Evolutionary conservation across 192 early-diverging fungal species (phyloP).

Genomic region (Paraglomus brasilianum): DNA sequence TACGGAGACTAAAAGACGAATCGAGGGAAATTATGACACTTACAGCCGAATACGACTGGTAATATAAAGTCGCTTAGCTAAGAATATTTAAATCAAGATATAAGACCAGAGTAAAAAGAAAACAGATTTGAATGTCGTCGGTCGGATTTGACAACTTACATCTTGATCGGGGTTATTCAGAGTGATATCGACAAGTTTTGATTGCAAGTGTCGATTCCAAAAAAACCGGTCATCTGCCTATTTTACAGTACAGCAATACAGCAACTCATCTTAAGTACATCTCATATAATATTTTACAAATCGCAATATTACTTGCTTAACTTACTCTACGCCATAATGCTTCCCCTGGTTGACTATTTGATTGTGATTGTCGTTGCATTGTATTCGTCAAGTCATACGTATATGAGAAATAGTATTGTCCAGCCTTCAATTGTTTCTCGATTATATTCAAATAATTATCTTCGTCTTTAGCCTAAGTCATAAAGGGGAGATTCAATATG

Average conservation of each 20-base stretch:
- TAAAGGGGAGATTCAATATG: background rate
- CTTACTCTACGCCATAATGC: conserved; percentile 59
- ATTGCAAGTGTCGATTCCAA: conserved; percentile 79
- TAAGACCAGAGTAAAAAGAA: no score
- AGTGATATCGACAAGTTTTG: conserved; percentile 66
- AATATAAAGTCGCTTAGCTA: conserved; percentile 79
- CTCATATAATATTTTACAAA: background rate
- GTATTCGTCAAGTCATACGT: conserved; percentile 84
- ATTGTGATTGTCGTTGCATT: conserved; percentile 68
- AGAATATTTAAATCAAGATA: background rate
- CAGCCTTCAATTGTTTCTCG: conserved; percentile 47
- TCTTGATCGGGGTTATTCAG: conserved; percentile 42
- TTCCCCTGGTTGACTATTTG: conserved; percentile 35
- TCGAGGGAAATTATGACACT: conserved; percentile 27
- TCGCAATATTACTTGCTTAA: no score
- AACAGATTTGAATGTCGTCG: conserved; percentile 6
- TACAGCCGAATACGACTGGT: conserved; percentile 90
- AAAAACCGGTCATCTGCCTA: conserved; percentile 93
- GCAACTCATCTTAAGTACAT: background rate
- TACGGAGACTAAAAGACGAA: background rate
- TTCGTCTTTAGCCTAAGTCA: conserved; percentile 47
- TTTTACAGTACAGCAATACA: conserved; percentile 4
- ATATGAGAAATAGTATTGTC: conserved; percentile 78
- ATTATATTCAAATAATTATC: conserved; percentile 48
- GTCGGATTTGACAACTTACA: conserved; percentile 32